These are phyloP conservation scores for Colletotrichum caudatum DNA, from an alignment of 2,329 filamentous ascomycete species.

Conservation along the genomic window DNA sequence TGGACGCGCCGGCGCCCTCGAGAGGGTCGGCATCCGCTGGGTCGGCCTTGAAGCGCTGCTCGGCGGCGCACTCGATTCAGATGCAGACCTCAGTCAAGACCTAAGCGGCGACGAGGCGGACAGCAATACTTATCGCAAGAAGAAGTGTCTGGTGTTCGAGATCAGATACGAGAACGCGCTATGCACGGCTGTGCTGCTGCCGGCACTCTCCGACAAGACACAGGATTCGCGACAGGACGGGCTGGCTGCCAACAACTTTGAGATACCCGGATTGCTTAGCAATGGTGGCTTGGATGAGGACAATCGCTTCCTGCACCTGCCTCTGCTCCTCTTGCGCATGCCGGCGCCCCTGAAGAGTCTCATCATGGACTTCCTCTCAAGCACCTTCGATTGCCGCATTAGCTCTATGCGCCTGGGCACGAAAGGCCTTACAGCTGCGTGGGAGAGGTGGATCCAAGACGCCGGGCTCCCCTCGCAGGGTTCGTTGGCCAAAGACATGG, in stretches of 20 bases:
- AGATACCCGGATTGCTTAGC: constrained; percentile 19
- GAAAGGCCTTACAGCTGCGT: constrained; percentile 60
- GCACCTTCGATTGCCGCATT: constrained; percentile 68
- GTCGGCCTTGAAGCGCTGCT: constrained; percentile 52
- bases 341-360: constrained; percentile 63
- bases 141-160: constrained; percentile 57
- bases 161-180: constrained; percentile 65
- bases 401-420: constrained; percentile 63
- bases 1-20: constrained; percentile 57
- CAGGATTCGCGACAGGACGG: neutral
- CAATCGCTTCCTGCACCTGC: constrained; percentile 59
- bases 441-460: constrained; percentile 64
- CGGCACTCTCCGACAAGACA: constrained; percentile 45
- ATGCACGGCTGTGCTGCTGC: constrained; percentile 65
- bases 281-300: constrained; percentile 35
- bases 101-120: constrained; percentile 23
- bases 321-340: constrained; percentile 68
- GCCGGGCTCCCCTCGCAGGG: constrained; percentile 52
- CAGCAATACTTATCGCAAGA: constrained; percentile 36
- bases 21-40: constrained; percentile 62
- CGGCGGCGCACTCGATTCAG: constrained; percentile 44
- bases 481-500: constrained; percentile 58
- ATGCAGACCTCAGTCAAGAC: constrained; percentile 26
- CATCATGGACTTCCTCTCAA: constrained; percentile 64
- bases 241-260: constrained; percentile 8